Base-by-base conservation (phyloP, 306 rosid genomes). In the Spatholobus suberectus region DNA sequence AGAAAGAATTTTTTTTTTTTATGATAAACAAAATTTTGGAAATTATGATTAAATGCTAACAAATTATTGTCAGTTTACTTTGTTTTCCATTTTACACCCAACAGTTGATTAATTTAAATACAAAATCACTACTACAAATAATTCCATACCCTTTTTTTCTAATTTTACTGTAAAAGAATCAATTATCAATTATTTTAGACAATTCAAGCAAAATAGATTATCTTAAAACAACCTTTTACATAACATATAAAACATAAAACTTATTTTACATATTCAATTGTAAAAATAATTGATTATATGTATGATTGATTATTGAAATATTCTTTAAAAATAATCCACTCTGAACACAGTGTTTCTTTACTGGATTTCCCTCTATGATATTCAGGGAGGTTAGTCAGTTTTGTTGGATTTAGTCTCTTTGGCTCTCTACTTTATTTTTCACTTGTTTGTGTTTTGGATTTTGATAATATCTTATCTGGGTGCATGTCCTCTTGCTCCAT, bases 391-490 rank as follows among this genome's bases (percentile, higher is more conserved):
- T 65, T 77, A 29, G 51, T 6, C 44, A 61, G 32, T 76, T 46
- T 12, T 77, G 51, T 20, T 65, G 34, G 49, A 20, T 47, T 63
- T 77, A 18, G 24, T 77, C 15, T 62, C 73, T 46, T 26, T 43
- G 1, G 14, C 10, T 65, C 38, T 65, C 41, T 66, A 11, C 21
- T 62, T 73, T 73, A 6, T 57, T 41, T 26, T 18, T 66, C 20
- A 67, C 21, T 23, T 23, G 26, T 66, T 65, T 66, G 12, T 35
- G 51, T 51, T 23, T 52, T 29, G 7, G 32, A 37, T n/a, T n/a
- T 85, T 94, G 81, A 82, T 24, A 59, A 51, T 34, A 37, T 23
- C 38, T 21, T 66, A 11, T 67, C 2, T 17, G 7, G 51, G 21
- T 32, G 49, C 74, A 20, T n/a, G 65, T 29, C 34, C 4, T 12